Evolutionary conservation across 352 stramenopile genomes (phyloP).

Genomic region (Phytophthora uliginosa): DNA sequence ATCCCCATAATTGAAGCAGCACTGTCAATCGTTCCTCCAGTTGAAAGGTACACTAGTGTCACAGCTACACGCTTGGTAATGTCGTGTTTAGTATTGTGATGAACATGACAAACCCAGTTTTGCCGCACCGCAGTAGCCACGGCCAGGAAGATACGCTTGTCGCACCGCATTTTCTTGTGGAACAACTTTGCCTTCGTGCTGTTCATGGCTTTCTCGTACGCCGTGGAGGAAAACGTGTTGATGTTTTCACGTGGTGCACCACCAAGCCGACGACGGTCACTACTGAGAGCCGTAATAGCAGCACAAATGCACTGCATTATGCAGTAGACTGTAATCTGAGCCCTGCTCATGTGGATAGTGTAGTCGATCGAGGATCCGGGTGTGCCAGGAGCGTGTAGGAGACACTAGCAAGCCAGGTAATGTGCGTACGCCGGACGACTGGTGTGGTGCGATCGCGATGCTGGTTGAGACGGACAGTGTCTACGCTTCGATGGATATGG

Average conservation of each 20-base stretch:
- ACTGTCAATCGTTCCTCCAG: slow-evolving; percentile 10
- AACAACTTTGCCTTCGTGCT: slow-evolving; percentile 1
- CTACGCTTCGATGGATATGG: not conserved
- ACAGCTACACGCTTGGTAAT: slow-evolving; percentile 9
- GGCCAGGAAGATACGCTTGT: not conserved
- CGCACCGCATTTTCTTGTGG: not conserved
- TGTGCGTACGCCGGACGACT: not conserved
- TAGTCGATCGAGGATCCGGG: not conserved
- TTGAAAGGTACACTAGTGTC: slow-evolving; percentile 9
- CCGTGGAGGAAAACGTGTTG: not conserved
- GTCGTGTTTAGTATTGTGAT: not conserved
- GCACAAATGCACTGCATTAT: not conserved
- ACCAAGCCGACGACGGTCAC: not conserved
- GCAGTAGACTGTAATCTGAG: not conserved
- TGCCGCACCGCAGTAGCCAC: not conserved
- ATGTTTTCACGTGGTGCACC: not conserved
- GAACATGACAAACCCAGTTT: not conserved
- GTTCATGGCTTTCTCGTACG: not conserved
- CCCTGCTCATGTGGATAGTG: not conserved
- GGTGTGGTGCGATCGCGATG: not conserved
- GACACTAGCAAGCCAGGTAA: not conserved
- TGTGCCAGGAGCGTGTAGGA: too few relatives aligned
- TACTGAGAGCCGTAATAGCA: not conserved
- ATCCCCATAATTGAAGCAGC: slow-evolving; percentile 6
- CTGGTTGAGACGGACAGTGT: not conserved